phyloP scores from a whole-genome alignment of 805 yeast genomes.

The Grigorovia humatica region DNA sequence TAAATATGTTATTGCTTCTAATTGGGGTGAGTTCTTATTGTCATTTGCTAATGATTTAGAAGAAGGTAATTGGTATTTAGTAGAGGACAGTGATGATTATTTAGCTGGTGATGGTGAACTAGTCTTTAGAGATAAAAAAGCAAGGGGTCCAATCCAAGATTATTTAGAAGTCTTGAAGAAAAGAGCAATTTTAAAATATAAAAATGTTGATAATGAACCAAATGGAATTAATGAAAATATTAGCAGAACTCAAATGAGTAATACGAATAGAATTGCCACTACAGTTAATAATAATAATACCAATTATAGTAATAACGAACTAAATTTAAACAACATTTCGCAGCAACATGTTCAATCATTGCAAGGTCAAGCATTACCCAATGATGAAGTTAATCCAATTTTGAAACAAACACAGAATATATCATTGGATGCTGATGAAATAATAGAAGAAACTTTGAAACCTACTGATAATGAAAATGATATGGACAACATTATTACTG shows the following conservation, averaged over 20 bases:
- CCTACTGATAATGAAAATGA: conserved; percentile 4
- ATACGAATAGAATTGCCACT: neutral
- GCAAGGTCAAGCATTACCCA: neutral
- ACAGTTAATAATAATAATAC: neutral
- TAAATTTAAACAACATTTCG: neutral
- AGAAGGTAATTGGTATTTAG: conserved; percentile 66
- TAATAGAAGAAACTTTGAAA: neutral
- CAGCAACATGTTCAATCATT: neutral
- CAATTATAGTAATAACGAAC: neutral
- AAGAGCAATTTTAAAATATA: conserved; percentile 21
- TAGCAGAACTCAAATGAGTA: neutral
- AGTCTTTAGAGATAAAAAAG: conserved; percentile 51
- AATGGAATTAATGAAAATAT: neutral
- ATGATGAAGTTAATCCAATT: neutral
- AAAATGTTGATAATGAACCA: neutral
- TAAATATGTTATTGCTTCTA: conserved; percentile 74
- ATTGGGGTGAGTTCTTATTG: conserved; percentile 82
- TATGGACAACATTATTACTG: conserved; percentile 6
- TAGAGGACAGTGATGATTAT: conserved; percentile 56
- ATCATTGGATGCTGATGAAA: neutral
- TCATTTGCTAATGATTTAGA: conserved; percentile 82
- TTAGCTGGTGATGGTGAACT: conserved; percentile 66
- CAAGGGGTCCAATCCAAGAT: conserved; percentile 37
- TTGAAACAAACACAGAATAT: neutral
- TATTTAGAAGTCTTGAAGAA: conserved; percentile 33